Evolutionary conservation across 306 rosid genomes (phyloP).

Genomic region (Trichosanthes truncata): DNA sequence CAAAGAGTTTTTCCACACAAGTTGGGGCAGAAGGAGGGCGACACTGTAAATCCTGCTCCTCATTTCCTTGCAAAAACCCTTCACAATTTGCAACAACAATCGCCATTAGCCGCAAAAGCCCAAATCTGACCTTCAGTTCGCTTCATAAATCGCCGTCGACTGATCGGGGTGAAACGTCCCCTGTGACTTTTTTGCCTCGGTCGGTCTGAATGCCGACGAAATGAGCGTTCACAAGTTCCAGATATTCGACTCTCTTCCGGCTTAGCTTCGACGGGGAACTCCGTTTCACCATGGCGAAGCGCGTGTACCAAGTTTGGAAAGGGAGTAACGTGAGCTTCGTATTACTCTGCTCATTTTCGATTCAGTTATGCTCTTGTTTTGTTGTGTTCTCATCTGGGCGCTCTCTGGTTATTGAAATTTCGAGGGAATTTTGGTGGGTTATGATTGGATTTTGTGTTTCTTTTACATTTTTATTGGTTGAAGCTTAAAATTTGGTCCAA

Average conservation of each 20-base stretch:
- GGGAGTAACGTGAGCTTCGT: constrained; percentile 71
- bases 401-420: constrained; percentile 21
- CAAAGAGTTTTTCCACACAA: not conserved
- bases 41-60: not conserved
- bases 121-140: not conserved
- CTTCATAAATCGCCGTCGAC: not conserved
- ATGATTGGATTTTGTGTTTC: constrained; percentile 1
- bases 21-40: not conserved
- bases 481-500: not conserved
- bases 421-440: constrained; percentile 6
- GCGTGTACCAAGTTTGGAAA: constrained; percentile 89
- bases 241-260: constrained; percentile 16
- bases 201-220: constrained; percentile 1
- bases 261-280: constrained; percentile 14
- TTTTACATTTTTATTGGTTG: constrained; percentile 14
- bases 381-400: constrained; percentile 6
- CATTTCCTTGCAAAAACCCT: not conserved
- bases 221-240: constrained; percentile 18
- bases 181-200: not conserved
- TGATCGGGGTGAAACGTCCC: constrained; percentile 1
- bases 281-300: constrained; percentile 61
- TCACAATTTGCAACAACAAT: not conserved
- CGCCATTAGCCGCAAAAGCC: not conserved
- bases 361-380: not conserved
- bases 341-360: not conserved